These are phyloP conservation scores for Rhizophora mangle DNA, from an alignment of 345 rosid species.

Conservation along the genomic window DNA sequence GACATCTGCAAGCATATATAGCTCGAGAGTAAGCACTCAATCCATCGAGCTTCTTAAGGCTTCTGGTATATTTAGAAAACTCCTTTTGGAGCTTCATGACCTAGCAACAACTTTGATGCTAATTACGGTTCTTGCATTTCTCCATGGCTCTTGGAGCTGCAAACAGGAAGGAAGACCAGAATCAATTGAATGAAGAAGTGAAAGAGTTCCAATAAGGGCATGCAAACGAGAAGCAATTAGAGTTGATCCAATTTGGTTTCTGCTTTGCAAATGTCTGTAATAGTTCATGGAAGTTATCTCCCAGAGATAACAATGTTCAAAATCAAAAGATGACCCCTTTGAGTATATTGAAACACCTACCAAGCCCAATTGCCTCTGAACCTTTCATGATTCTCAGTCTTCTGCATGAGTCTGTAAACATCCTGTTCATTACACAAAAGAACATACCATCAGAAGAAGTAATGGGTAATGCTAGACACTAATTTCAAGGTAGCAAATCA, in stretches of 20 bases:
- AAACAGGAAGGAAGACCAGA: constrained; percentile 5
- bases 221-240: background rate
- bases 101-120: background rate
- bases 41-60: constrained; percentile 18
- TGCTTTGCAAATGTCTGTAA: too few relatives aligned
- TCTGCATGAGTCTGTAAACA: constrained; percentile 28
- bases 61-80: constrained; percentile 10
- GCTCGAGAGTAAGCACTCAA: constrained; percentile 20
- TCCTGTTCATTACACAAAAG: constrained; percentile 12
- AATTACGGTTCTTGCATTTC: constrained; percentile 43
- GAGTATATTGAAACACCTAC: constrained; percentile 10
- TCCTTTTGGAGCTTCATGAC: constrained; percentile 14
- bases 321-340: background rate
- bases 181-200: background rate
- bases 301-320: background rate
- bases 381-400: constrained; percentile 35
- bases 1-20: constrained; percentile 19
- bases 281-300: too few relatives aligned
- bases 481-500: background rate
- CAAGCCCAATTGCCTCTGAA: constrained; percentile 37
- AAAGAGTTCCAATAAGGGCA: background rate
- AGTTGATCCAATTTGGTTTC: too few relatives aligned
- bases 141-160: constrained; percentile 55
- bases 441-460: background rate
- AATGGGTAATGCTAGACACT: background rate